Conservation (phyloP, 148 eudicot genomes). For the Mesembryanthemum crystallinum region DNA sequence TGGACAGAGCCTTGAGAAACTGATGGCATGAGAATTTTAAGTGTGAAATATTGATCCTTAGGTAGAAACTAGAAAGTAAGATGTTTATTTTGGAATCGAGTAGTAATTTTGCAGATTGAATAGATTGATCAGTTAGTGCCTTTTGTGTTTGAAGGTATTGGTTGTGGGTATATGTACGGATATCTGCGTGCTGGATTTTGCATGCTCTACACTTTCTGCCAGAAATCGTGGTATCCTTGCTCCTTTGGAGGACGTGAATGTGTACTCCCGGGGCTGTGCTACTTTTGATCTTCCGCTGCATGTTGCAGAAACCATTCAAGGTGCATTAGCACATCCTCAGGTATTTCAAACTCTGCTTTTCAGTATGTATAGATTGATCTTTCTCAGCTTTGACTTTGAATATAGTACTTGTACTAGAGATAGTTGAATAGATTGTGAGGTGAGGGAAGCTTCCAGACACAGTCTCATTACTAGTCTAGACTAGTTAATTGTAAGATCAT, state of each 20-base stretch:
- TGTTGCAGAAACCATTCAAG: conserved; percentile 53
- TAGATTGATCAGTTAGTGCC: neutral
- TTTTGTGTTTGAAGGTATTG: conserved; percentile 53
- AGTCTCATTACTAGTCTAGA: too few relatives aligned
- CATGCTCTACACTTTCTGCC: conserved; percentile 76
- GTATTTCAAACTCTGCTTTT: conserved; percentile 31
- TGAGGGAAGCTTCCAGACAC: neutral
- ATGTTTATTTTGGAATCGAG: neutral
- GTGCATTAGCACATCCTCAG: conserved; percentile 82
- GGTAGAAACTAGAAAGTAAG: neutral
- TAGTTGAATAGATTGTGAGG: neutral
- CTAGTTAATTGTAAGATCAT: too few relatives aligned
- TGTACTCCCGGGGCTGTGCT: conserved; percentile 86
- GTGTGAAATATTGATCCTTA: neutral
- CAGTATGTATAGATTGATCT: neutral
- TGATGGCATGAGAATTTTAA: neutral
- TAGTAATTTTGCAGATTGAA: neutral
- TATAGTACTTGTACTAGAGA: neutral
- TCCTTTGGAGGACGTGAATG: conserved; percentile 77
- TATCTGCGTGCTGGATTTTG: conserved; percentile 84
- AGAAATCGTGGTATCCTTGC: conserved; percentile 76
- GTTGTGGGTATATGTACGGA: conserved; percentile 95
- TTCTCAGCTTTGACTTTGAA: neutral
- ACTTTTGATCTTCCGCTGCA: conserved; percentile 78
- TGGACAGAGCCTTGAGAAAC: neutral